Percentiles rank a stretch among this genome's conserved stretches.
Evolutionary conservation across 495 filamentous ascomycete species (phyloP).

Genomic region (Daldinia concentrica): DNA sequence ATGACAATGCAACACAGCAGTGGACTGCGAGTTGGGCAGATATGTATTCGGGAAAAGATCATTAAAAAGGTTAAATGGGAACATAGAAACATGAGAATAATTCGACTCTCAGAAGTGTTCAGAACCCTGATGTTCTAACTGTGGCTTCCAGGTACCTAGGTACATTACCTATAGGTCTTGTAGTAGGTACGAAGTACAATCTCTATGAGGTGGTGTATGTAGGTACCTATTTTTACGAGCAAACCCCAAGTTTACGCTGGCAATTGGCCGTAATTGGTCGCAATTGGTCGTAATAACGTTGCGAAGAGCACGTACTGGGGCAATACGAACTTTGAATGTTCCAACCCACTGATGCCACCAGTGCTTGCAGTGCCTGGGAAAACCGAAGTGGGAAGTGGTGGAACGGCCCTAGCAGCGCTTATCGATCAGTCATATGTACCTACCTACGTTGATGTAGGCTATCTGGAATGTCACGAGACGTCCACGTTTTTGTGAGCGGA

Average conservation of each 20-base stretch:
- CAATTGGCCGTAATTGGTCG: not conserved
- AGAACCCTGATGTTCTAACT: conserved; percentile 5
- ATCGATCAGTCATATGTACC: not conserved
- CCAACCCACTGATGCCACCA: not conserved
- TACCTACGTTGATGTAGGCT: not conserved
- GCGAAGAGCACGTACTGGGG: conserved; percentile 7
- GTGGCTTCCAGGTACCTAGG: conserved; percentile 8
- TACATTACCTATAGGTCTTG: not conserved
- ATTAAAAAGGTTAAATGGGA: conserved; percentile 24
- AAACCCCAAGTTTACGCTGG: not conserved
- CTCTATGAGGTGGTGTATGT: not conserved
- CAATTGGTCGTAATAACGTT: not conserved
- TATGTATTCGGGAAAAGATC: conserved; percentile 27
- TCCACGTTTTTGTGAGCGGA: not conserved
- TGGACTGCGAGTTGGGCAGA: conserved; percentile 10
- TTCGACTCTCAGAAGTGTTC: not conserved
- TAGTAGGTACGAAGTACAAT: no score
- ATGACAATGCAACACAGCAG: conserved; percentile 24
- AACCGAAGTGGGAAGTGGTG: not conserved
- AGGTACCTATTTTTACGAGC: conserved; percentile 4
- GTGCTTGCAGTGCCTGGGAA: not conserved
- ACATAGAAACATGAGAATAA: conserved; percentile 11
- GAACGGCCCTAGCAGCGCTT: not conserved
- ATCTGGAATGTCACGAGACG: not conserved
- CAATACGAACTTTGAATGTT: conserved; percentile 24